Evolutionary conservation across 2,329 filamentous ascomycete genomes (phyloP).

Genomic region (Diaporthe sp.): DNA sequence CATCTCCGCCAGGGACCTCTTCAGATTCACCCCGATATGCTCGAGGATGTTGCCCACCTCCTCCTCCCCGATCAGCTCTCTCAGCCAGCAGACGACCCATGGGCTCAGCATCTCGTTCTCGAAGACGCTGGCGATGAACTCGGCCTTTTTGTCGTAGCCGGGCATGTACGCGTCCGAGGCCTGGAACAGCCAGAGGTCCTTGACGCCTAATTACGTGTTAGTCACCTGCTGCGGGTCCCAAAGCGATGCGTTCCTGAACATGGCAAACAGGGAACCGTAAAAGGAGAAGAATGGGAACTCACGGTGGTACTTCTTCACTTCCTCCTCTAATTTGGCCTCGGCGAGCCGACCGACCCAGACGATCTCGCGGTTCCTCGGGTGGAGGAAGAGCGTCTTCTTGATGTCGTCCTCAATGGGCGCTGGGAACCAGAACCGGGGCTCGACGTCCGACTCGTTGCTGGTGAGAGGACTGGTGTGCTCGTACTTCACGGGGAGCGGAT

Average conservation of each 20-base stretch:
- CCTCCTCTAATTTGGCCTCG: slow-evolving; percentile 23
- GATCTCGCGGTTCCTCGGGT: background rate
- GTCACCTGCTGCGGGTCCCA: background rate
- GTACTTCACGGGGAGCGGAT: slow-evolving; percentile 17
- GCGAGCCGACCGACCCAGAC: slow-evolving; percentile 20
- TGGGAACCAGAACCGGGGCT: slow-evolving; percentile 23
- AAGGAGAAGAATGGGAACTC: background rate
- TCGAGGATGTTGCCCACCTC: slow-evolving; percentile 13
- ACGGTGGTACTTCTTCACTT: slow-evolving; percentile 30
- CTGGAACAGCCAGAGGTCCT: slow-evolving; percentile 32
- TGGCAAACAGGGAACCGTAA: background rate
- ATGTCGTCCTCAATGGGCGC: slow-evolving; percentile 29
- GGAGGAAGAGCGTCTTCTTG: slow-evolving; percentile 29
- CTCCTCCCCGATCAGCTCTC: slow-evolving; percentile 22
- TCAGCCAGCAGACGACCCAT: slow-evolving; percentile 29
- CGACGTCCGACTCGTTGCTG: background rate
- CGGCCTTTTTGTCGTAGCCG: slow-evolving; percentile 23
- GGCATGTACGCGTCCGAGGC: slow-evolving; percentile 1
- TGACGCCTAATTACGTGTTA: background rate
- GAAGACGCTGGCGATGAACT: slow-evolving; percentile 14
- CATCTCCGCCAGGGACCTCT: slow-evolving; percentile 2
- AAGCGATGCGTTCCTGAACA: background rate
- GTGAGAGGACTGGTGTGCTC: background rate
- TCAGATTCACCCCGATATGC: background rate
- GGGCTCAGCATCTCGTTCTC: slow-evolving; percentile 30